Evolutionary conservation across 352 stramenopile genomes (phyloP).

Genomic region (Globisporangium abappressorium): DNA sequence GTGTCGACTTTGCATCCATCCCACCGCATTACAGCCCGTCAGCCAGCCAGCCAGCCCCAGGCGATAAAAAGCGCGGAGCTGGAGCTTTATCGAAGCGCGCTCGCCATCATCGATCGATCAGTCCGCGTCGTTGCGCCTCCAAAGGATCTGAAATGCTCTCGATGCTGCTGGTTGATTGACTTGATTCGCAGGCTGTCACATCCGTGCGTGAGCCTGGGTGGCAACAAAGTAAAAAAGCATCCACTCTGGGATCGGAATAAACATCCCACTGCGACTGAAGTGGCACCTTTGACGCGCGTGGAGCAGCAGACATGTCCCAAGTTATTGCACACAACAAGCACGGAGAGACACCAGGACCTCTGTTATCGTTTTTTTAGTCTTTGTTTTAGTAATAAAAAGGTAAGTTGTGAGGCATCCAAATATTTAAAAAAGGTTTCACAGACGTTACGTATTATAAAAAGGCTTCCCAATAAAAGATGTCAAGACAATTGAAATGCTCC

Average conservation of each 20-base stretch:
- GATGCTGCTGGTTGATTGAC: neutral
- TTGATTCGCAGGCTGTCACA: neutral
- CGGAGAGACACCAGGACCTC: neutral
- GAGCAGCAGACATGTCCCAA: conserved; percentile 1
- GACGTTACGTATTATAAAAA: neutral
- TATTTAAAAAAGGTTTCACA: neutral
- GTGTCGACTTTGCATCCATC: neutral
- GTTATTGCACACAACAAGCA: neutral
- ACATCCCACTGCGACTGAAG: conserved; percentile 1
- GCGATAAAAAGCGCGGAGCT: neutral
- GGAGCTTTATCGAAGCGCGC: neutral
- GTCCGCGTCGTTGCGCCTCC: neutral
- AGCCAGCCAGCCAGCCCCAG: neutral
- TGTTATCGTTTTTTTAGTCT: neutral
- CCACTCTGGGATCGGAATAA: conserved; percentile 5
- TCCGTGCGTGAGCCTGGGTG: neutral
- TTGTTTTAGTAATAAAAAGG: neutral
- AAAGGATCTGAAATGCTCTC: neutral
- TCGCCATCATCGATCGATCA: neutral
- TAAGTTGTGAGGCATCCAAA: neutral
- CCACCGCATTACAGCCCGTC: neutral
- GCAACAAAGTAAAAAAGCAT: neutral
- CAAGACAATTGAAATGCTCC: neutral
- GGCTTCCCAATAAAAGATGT: neutral
- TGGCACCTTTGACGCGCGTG: neutral